Conservation (phyloP, 2,329 filamentous ascomycete genomes). For the Talaromyces sp. region DNA sequence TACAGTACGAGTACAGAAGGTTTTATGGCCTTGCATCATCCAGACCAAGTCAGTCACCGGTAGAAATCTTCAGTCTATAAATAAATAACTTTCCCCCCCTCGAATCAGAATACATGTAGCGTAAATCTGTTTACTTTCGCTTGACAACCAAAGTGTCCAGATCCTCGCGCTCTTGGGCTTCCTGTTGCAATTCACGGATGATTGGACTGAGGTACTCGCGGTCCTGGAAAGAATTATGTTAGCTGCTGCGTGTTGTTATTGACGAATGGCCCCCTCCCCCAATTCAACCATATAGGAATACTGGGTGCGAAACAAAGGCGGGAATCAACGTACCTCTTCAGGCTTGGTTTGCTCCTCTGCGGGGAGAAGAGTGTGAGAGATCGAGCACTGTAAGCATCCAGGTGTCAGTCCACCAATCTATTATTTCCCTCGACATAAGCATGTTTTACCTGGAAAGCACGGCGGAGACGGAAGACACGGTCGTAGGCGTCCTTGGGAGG, state of each 20-base stretch:
- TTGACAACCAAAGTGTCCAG: constrained; percentile 60
- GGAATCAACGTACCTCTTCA: constrained; percentile 51
- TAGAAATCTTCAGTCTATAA: not conserved
- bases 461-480: constrained; percentile 92
- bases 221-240: constrained; percentile 45
- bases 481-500: constrained; percentile 88
- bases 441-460: constrained; percentile 72
- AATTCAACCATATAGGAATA: not conserved
- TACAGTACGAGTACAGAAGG: constrained; percentile 35
- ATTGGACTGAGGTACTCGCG: constrained; percentile 59
- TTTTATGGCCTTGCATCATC: constrained; percentile 2
- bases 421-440: constrained; percentile 12
- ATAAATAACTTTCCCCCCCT: not conserved
- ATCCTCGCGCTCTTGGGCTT: constrained; percentile 61
- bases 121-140: constrained; percentile 27
- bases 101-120: constrained; percentile 11
- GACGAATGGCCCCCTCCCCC: not conserved
- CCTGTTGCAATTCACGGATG: constrained; percentile 63
- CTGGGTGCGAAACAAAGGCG: not conserved
- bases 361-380: constrained; percentile 60
- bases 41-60: not conserved
- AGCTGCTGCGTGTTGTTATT: not conserved
- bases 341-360: constrained; percentile 62
- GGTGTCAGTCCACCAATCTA: constrained; percentile 7
- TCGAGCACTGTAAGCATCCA: constrained; percentile 50